phyloP scores from a whole-genome alignment of 257 asterid species.

The Solanum sitiens region DNA sequence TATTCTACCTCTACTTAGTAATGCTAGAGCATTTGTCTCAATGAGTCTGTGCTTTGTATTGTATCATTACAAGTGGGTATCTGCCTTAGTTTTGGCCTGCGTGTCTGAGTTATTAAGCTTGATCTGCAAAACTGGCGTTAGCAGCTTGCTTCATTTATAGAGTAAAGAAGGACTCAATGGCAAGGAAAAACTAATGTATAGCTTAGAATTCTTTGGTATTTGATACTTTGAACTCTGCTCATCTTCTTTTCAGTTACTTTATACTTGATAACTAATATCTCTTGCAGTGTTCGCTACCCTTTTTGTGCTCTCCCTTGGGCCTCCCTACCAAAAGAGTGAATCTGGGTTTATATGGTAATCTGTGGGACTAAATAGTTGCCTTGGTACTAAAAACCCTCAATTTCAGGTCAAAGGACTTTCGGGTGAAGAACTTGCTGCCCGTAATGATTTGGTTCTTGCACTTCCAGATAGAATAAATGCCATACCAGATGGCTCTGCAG shows the following conservation, averaged over 20 bases:
- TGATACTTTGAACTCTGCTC: neutral
- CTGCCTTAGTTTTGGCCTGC: neutral
- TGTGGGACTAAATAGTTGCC: neutral
- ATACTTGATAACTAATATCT: neutral
- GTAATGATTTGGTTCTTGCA: slow-evolving; percentile 87
- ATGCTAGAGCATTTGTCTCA: neutral
- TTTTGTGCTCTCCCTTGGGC: neutral
- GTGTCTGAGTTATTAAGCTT: neutral
- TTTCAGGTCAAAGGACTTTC: slow-evolving; percentile 88
- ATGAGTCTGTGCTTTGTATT: neutral
- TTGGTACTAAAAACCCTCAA: neutral
- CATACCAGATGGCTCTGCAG: slow-evolving; percentile 89
- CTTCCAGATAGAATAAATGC: slow-evolving; percentile 86
- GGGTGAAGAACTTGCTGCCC: slow-evolving; percentile 73
- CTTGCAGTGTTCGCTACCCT: neutral
- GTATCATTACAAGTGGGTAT: neutral
- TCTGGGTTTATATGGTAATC: neutral
- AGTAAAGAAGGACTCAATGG: neutral
- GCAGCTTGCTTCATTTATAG: neutral
- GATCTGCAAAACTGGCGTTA: neutral
- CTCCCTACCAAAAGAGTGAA: neutral
- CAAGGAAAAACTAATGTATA: neutral
- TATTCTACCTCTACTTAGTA: neutral
- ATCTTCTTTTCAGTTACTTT: neutral
- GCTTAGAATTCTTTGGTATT: neutral